Evolutionary conservation across 805 yeast species (phyloP), one percentile per base, ranked within the genome.

Genomic region (Saccharomycopsis babjevae): DNA sequence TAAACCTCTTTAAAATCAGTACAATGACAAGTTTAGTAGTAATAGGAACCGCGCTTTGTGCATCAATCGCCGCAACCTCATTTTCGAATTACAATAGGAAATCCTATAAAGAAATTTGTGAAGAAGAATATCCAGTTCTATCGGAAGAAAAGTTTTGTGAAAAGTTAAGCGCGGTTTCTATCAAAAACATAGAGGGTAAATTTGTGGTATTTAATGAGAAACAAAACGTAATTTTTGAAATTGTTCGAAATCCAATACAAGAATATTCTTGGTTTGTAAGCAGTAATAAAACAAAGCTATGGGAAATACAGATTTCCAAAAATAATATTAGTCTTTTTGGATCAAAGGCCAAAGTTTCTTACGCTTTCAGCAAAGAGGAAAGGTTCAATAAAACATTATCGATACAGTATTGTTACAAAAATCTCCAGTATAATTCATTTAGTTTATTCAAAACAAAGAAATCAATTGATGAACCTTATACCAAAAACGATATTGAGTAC

Each of bases 51-150:
- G 58, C 50, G 5, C 43, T 61, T 18, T 28, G 59, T 28, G 50
- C 40, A 16, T 60, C 65, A 22, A 30, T 62, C 36, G 46, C 46
- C 7, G 52, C 60, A 18, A 60, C 65, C 10, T 38, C 61, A 4
- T 15, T 62, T 18, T 54, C 65, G 6, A 42, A 56, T 13, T 50
- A 60, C 28, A 54, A 62, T 43, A 57, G 54, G 32, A 57, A 55
- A 25, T 50, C 58, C 34, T 58, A 60, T 43, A 57, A 62, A 34
- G 55, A 56, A 16, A 30, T 13, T 6, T 43, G 28, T 10, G 52
- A 22, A 18, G 57, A 62, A n/a, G 43, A 54, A 15, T 60, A 62
- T 39, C 65, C 62, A 20, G 40, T 62, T 15, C 34, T 62, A 42
- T 54, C 50, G 16, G 43, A 58, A 36, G 59, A 55, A 57, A 15